These are phyloP conservation scores for Stephanodiscus triporus DNA, from an alignment of 108 stramenopile species.

Conservation along the genomic window DNA sequence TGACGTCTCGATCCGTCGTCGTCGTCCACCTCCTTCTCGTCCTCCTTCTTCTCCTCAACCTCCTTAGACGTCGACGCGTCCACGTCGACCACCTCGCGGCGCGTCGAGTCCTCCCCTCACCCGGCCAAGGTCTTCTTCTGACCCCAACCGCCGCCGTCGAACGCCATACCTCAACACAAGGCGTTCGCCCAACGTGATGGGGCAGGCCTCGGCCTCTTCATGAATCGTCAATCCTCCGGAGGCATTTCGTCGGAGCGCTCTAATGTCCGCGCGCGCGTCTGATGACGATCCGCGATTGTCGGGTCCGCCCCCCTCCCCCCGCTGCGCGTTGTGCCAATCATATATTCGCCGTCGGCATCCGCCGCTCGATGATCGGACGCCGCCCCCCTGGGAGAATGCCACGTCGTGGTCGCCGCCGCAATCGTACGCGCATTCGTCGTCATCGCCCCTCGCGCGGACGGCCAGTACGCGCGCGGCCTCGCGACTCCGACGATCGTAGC, in stretches of 20 bases:
- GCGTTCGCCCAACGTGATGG: constrained; percentile 15
- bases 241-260: constrained; percentile 15
- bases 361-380: neutral
- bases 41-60: neutral
- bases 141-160: neutral
- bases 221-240: constrained; percentile 26
- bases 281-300: constrained; percentile 1
- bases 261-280: constrained; percentile 19
- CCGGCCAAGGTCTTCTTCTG: constrained; percentile 32
- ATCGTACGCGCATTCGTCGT: neutral
- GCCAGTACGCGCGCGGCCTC: no score
- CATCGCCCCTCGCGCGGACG: constrained; percentile 15
- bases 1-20: no score
- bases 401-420: neutral
- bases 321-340: no score
- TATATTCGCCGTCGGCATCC: no score
- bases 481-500: neutral
- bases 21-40: neutral
- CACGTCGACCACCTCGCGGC: neutral
- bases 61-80: no score
- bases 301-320: constrained; percentile 1
- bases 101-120: constrained; percentile 23
- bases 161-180: constrained; percentile 4
- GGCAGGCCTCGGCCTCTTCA: constrained; percentile 29
- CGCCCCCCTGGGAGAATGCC: constrained; percentile 1